These are phyloP conservation scores for Colletotrichum theobromicola DNA, from an alignment of 2,329 filamentous ascomycete species.

Conservation along the genomic window DNA sequence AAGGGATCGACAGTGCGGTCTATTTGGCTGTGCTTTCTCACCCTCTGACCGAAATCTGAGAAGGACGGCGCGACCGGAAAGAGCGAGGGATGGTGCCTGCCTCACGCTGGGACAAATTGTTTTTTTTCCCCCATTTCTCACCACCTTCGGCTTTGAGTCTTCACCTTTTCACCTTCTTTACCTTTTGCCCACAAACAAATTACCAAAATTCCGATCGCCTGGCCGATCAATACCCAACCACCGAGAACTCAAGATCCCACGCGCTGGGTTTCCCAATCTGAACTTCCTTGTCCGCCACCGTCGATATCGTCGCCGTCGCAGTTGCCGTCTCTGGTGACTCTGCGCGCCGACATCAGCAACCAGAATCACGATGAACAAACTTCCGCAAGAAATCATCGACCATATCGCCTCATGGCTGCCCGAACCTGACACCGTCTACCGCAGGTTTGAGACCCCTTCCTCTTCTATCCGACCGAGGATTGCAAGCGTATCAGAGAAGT, in stretches of 20 bases:
- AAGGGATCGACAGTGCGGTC: too few species aligned
- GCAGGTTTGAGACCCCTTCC: neutral
- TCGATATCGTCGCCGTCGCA: neutral
- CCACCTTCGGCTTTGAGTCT: too few species aligned
- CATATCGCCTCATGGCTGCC: neutral
- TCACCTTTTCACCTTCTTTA: neutral
- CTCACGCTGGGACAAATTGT: neutral
- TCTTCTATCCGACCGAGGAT: neutral
- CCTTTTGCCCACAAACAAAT: neutral
- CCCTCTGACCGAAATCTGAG: rapidly evolving
- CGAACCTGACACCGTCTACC: neutral
- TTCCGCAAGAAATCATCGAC: neutral
- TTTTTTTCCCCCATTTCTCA: neutral
- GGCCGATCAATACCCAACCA: neutral
- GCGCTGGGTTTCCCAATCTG: neutral
- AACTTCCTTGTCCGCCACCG: neutral
- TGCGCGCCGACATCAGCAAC: neutral
- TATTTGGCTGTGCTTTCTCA: neutral
- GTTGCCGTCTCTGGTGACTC: neutral
- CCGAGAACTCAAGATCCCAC: neutral
- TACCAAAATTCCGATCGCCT: neutral
- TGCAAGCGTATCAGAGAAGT: neutral
- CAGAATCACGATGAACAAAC: neutral
- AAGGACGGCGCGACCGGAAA: neutral
- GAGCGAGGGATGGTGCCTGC: too few species aligned